A percentile compares a stretch with the other conserved stretches of the same genome.
Evolutionary conservation across 78 protist species (phyloP).

Genomic region (Salpingoeca rosetta): DNA sequence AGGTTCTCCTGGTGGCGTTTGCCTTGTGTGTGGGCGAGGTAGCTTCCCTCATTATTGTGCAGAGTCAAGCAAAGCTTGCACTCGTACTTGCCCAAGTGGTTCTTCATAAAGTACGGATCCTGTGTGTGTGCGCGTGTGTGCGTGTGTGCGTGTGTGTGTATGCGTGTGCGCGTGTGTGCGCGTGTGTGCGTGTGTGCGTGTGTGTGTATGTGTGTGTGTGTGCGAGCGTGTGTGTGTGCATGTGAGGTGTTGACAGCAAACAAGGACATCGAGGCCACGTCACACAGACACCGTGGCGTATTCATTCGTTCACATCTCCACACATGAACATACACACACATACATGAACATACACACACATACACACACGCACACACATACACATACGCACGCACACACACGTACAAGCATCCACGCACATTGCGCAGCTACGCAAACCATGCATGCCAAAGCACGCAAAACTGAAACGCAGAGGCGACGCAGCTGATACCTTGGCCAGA

Average conservation of each 20-base stretch:
- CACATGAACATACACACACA: neutral
- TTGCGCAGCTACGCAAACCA: constrained; percentile 23
- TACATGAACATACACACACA: no score
- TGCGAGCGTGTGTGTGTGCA: neutral
- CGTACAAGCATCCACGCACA: neutral
- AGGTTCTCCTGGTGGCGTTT: constrained; percentile 88
- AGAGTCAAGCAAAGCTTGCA: constrained; percentile 97
- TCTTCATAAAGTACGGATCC: constrained; percentile 61
- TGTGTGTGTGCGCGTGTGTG: neutral
- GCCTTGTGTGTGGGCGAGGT: constrained; percentile 89
- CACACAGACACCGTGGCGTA: neutral
- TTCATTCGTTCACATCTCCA: neutral
- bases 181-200: neutral
- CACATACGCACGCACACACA: no score
- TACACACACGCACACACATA: neutral
- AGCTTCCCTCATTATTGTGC: constrained; percentile 92
- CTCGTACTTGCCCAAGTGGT: constrained; percentile 91
- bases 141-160: neutral
- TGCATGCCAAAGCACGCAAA: no score
- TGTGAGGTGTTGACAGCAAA: neutral
- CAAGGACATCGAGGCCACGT: no score
- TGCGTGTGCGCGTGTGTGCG: neutral
- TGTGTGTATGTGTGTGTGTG: neutral
- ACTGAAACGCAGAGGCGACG: no score
- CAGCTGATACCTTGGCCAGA: constrained; percentile 60